Base-by-base conservation (phyloP, 2,329 filamentous ascomycete genomes). In the Diaporthe aspalathi region DNA sequence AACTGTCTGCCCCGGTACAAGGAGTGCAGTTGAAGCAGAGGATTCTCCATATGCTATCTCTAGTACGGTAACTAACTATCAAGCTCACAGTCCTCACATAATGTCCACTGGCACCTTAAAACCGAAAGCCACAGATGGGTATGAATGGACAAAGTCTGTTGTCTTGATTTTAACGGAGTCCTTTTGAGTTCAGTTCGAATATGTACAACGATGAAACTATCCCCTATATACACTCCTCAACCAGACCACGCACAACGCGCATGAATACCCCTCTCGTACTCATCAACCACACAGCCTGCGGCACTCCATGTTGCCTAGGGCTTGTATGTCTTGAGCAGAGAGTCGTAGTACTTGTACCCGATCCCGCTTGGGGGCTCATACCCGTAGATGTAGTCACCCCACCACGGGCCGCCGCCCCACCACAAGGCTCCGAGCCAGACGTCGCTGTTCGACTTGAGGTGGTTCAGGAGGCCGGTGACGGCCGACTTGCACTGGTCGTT, bases 341-440 rank as follows among this genome's bases (percentile, higher is more conserved):
- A 56, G 72, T 80, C 77, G 74, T 81, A 73, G 43, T 74, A 67
- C 16, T 73, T 75, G 72, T 87, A 87, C 0, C 76, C 84, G 3
- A 78, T 80, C 5, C 85, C 84, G 32, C 76, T 81, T 6, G 84
- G 81, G 7, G 84, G 84, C 79, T 87, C 85, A 73, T 86, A 84
- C 74, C 77, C 78, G 77, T 79, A 86, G 71, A 76, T 77, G 56
- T 85, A 85, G 67, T 81, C 76, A 27, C 78, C 83, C 88, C 87
- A 90, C 87, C 87, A 89, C n/a, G 88, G 88, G 1, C 88, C 88
- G 24, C 84, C 87, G 40, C 83, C 80, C 88, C 88, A 90, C 86
- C 87, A 89, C 16, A 87, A 75, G 73, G 84, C 86, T 20, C 87
- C 88, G 27, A 83, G 81, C 88, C 88, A 90, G 49, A 89, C 87